phyloP scores from a whole-genome alignment of 768 basidiomycete species.

The Rhizopogon sp. region DNA sequence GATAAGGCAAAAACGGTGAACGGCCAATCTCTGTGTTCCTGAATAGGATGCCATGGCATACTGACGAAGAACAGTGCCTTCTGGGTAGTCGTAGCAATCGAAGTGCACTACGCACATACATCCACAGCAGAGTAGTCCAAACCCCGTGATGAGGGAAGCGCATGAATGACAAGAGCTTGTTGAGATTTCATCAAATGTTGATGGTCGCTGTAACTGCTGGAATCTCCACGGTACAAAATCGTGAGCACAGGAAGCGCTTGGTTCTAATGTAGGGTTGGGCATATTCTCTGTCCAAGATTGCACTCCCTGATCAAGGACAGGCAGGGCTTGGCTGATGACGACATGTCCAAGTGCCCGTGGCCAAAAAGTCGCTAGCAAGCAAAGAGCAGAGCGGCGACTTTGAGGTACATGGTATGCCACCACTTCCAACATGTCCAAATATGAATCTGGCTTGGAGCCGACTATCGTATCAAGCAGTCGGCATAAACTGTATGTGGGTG shows the following conservation, averaged over 20 bases:
- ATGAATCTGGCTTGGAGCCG: slow-evolving; percentile 58
- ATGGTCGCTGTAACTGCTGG: slow-evolving; percentile 19
- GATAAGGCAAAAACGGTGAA: slow-evolving; percentile 55
- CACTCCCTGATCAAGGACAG: slow-evolving; percentile 24
- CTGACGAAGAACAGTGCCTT: slow-evolving; percentile 53
- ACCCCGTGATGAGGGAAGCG: slow-evolving; percentile 49
- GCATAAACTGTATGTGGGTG: slow-evolving; percentile 41
- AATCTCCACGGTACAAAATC: slow-evolving; percentile 72
- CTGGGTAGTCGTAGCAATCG: slow-evolving; percentile 71
- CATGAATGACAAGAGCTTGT: slow-evolving; percentile 55
- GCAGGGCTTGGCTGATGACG: slow-evolving; percentile 49
- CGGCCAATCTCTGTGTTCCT: slow-evolving; percentile 51
- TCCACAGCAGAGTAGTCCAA: slow-evolving; percentile 66
- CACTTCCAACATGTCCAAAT: slow-evolving; percentile 67
- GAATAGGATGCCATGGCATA: slow-evolving; percentile 43
- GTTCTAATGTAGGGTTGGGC: slow-evolving; percentile 29
- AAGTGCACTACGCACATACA: slow-evolving; percentile 72
- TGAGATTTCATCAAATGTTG: slow-evolving; percentile 27
- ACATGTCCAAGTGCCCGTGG: slow-evolving; percentile 67
- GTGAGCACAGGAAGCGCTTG: slow-evolving; percentile 30
- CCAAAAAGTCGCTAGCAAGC: slow-evolving; percentile 58
- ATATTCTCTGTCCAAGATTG: background rate
- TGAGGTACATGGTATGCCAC: slow-evolving; percentile 59
- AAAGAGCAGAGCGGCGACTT: slow-evolving; percentile 51
- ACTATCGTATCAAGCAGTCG: slow-evolving; percentile 51